A percentile compares a stretch with the other conserved stretches of the same genome.
phyloP scores from a whole-genome alignment of 306 rosid species.

The Urtica urens region DNA sequence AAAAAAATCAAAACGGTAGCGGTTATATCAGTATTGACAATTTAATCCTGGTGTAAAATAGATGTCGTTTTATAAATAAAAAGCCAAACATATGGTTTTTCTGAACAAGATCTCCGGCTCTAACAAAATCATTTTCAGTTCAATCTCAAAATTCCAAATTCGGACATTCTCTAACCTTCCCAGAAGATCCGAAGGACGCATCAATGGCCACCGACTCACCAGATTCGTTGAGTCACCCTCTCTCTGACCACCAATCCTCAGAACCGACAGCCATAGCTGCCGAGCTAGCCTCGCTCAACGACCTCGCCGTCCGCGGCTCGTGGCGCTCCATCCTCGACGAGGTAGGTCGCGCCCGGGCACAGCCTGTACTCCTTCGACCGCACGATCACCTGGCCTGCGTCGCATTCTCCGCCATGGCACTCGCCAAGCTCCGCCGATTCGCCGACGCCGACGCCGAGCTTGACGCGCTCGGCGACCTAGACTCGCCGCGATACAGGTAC shows the following conservation, averaged over 20 bases:
- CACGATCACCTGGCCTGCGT: constrained; percentile 78
- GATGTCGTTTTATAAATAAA: no score
- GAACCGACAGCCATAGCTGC: no score
- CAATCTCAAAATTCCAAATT: no score
- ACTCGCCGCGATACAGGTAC: constrained; percentile 47
- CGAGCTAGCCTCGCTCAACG: constrained; percentile 62
- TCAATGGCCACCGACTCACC: constrained; percentile 14
- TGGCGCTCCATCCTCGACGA: constrained; percentile 85
- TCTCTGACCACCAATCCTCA: constrained; percentile 19
- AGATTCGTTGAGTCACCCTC: constrained; percentile 25
- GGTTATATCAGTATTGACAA: no score
- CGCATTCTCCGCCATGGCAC: constrained; percentile 70
- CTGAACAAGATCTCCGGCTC: no score
- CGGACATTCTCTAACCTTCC: neutral
- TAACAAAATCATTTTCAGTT: no score
- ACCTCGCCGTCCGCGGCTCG: constrained; percentile 76
- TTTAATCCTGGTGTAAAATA: no score
- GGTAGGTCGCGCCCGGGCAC: constrained; percentile 69
- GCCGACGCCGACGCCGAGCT: constrained; percentile 70
- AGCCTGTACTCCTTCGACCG: constrained; percentile 63
- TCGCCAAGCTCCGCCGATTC: constrained; percentile 77
- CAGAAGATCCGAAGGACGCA: constrained; percentile 3
- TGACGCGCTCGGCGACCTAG: constrained; percentile 67
- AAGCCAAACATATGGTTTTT: no score
- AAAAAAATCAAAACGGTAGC: no score